These are phyloP conservation scores for Zygoascus tannicola DNA, from an alignment of 805 yeast species.

Conservation along the genomic window DNA sequence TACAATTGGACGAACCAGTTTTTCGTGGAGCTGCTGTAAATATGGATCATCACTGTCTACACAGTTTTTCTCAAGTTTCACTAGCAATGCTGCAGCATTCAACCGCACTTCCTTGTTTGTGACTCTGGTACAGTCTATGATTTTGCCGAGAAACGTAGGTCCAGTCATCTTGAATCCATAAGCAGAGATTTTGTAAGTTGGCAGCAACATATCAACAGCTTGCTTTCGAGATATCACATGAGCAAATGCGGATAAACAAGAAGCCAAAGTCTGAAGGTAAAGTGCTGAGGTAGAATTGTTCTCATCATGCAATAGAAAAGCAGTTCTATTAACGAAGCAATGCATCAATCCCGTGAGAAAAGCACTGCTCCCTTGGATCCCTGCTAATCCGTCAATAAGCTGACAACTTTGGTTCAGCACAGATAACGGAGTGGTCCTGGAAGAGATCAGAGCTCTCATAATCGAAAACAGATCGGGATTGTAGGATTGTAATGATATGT, in stretches of 20 bases:
- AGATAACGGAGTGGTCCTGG: conserved; percentile 9
- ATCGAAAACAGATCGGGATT: conserved; percentile 12
- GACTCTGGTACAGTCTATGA: conserved; percentile 14
- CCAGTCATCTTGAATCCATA: not conserved
- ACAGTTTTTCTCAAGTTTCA: conserved; percentile 17
- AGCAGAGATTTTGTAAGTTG: not conserved
- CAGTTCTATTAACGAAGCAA: not conserved
- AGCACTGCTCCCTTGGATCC: conserved; percentile 7
- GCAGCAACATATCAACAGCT: conserved; percentile 10
- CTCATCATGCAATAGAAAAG: not conserved
- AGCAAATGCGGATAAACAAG: conserved; percentile 15
- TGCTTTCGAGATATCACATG: conserved; percentile 13
- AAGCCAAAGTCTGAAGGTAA: not conserved
- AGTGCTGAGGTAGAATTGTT: not conserved
- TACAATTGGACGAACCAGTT: conserved; percentile 18
- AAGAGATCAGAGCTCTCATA: conserved; percentile 9
- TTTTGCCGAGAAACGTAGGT: conserved; percentile 6
- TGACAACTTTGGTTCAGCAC: conserved; percentile 13
- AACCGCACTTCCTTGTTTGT: conserved; percentile 17
- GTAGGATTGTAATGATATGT: conserved; percentile 8
- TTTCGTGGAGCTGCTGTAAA: conserved; percentile 2
- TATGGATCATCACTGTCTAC: conserved; percentile 1
- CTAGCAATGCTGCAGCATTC: conserved; percentile 19
- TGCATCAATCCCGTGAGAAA: conserved; percentile 5
- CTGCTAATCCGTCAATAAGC: conserved; percentile 8